Conservation (phyloP, 352 stramenopile genomes). For the Elongisporangium anandrum region DNA sequence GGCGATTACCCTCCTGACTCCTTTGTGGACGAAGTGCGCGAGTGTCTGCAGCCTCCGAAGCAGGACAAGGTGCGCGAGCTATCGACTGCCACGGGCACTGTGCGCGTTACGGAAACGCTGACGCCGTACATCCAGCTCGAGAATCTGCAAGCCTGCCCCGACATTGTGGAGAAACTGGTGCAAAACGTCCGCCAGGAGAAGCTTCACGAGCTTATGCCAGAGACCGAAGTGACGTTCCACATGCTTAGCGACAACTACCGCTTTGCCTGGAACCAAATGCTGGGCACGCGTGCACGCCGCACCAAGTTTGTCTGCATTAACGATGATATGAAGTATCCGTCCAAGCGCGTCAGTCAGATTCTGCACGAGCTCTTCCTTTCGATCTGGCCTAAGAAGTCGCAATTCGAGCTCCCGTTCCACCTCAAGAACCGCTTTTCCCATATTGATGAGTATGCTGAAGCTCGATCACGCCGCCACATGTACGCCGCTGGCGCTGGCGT, state of each 20-base stretch:
- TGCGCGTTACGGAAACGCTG: conserved; percentile 68
- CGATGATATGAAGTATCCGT: conserved; percentile 92
- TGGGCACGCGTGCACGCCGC: conserved; percentile 86
- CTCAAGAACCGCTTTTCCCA: conserved; percentile 85
- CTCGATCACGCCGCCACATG: conserved; percentile 38
- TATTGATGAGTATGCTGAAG: conserved; percentile 71
- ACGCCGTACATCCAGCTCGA: conserved; percentile 70
- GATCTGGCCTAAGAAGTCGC: conserved; percentile 88
- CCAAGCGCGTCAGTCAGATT: conserved; percentile 74
- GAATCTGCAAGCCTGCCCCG: conserved; percentile 43
- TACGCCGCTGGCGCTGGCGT: conserved; percentile 21
- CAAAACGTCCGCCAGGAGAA: conserved; percentile 63
- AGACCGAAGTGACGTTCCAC: conserved; percentile 92
- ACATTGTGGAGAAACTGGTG: conserved; percentile 49
- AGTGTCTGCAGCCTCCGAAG: conserved; percentile 68
- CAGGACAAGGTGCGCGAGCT: conserved; percentile 69
- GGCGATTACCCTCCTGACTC: conserved; percentile 63
- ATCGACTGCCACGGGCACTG: conserved; percentile 43
- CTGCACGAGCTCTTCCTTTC: conserved; percentile 91
- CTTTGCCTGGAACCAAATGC: conserved; percentile 89
- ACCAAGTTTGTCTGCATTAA: conserved; percentile 97
- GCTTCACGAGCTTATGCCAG: conserved; percentile 59
- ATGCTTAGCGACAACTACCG: conserved; percentile 93
- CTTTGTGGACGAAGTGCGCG: conserved; percentile 61
- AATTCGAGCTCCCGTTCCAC: conserved; percentile 90